Evolutionary conservation across 2,329 filamentous ascomycete genomes (phyloP).

Genomic region (Trichothecium roseum): DNA sequence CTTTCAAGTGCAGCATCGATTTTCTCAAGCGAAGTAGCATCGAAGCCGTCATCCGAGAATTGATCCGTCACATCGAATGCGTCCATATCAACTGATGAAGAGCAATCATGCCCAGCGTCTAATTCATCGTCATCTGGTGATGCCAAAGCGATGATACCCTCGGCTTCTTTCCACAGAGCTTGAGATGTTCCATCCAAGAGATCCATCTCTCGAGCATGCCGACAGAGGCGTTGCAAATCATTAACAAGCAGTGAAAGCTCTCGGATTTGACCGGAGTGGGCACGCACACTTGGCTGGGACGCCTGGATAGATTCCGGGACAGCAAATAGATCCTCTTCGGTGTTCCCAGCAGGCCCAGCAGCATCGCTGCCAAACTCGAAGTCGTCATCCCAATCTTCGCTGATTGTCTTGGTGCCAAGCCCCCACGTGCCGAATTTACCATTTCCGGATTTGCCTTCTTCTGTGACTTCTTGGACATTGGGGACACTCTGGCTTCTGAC

Average conservation of each 20-base stretch:
- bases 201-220: conserved; percentile 57
- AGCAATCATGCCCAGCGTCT: conserved; percentile 25
- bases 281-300: conserved; percentile 70
- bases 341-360: conserved; percentile 22
- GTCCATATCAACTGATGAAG: conserved; percentile 29
- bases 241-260: conserved; percentile 76
- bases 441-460: conserved; percentile 40
- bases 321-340: conserved; percentile 21
- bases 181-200: conserved; percentile 50
- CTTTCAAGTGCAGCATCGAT: conserved; percentile 30
- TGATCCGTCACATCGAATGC: conserved; percentile 29
- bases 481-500: conserved; percentile 76
- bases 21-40: conserved; percentile 31
- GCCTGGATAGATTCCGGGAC: conserved; percentile 70
- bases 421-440: conserved; percentile 77
- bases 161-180: conserved; percentile 67
- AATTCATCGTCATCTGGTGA: conserved; percentile 44
- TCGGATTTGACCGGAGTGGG: conserved; percentile 73
- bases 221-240: conserved; percentile 67
- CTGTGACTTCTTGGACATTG: conserved; percentile 53
- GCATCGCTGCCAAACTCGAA: conserved; percentile 60
- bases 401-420: conserved; percentile 65
- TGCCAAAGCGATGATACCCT: conserved; percentile 79
- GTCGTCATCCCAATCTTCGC: conserved; percentile 84
- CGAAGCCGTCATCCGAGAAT: conserved; percentile 36